Base-by-base conservation (phyloP, 441 rosid species). In the Erodium texanum region DNA sequence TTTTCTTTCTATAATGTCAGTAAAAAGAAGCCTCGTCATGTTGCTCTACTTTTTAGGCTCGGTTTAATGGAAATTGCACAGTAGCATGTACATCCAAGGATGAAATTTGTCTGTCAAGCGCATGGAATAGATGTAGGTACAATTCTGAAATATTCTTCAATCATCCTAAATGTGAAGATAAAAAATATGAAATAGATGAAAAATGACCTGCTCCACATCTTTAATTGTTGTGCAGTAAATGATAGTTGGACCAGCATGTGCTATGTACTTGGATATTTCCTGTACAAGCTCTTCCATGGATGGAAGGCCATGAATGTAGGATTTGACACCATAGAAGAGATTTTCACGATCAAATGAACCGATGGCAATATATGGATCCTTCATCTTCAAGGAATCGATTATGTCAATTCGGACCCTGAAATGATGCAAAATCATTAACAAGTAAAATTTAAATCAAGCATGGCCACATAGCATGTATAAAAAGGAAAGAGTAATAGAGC, bases 321-420 rank as follows among this genome's bases (percentile, higher is more conserved):
- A 75, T 65, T 83, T 81, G 70, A 79, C 84, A 66, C 84, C 84
- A 41, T 83, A 83, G 79, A 81, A 83, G 63, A 83, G 79, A 71
- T 83, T 83, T 71, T 74, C 73, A 62, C 87, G 82, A 73, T 83
- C 87, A 71, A 83, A 83, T 61, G 87, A 81, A 48, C 84, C 87
- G 70, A 81, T 63, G 54, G 83, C 76, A 66, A 83, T 24, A 65
- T 81, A 83, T 20, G 84, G 83, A 59, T 81, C 71, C 24, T 69
- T 73, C 87, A 83, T 74, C 59, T 79, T 81, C 41, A 83, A 65
- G 68, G 87, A 81, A 74, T 66, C 69, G 38, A 76, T 72, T 50
- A 83, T 74, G 72, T 83, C 87, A 5, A 38, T 29, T 68, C 84
- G 80, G 58, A 83, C 84, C 76, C 84, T 83, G 73, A 64, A 48